These are phyloP conservation scores for Pyrenochaeta sp. DNA, from an alignment of 2,329 filamentous ascomycete species.

Conservation along the genomic window DNA sequence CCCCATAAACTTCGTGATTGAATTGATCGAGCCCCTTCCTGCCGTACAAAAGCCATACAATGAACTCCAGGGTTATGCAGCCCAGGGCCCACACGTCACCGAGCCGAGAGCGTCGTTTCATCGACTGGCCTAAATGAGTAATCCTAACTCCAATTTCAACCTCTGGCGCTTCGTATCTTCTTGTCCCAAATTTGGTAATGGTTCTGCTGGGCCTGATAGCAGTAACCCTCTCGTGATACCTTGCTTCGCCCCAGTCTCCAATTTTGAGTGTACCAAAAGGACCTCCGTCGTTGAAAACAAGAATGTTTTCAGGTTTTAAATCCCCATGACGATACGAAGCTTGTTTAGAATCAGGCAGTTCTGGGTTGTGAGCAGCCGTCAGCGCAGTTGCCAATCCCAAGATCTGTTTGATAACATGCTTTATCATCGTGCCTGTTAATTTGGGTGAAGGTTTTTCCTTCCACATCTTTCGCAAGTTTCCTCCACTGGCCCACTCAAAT, in stretches of 20 bases:
- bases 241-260: constrained; percentile 22
- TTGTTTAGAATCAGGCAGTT: neutral
- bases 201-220: constrained; percentile 15
- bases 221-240: constrained; percentile 3
- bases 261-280: constrained; percentile 26
- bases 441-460: too few species aligned
- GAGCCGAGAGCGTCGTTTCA: constrained; percentile 17
- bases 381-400: neutral
- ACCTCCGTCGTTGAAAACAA: constrained; percentile 15
- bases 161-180: constrained; percentile 25
- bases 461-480: constrained; percentile 20
- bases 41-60: constrained; percentile 32
- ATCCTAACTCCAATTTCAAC: constrained; percentile 3
- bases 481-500: constrained; percentile 27
- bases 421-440: neutral
- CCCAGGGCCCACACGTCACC: constrained; percentile 36
- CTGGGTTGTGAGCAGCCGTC: neutral
- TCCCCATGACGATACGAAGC: constrained; percentile 21
- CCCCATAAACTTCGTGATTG: neutral
- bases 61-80: constrained; percentile 29
- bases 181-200: constrained; percentile 14
- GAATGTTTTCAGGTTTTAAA: constrained; percentile 34
- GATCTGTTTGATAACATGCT: neutral
- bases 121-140: neutral
- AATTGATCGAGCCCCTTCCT: constrained; percentile 2